Evolutionary conservation across 164 flowering plant genomes (phyloP).

Genomic region (Macadamia integrifolia): DNA sequence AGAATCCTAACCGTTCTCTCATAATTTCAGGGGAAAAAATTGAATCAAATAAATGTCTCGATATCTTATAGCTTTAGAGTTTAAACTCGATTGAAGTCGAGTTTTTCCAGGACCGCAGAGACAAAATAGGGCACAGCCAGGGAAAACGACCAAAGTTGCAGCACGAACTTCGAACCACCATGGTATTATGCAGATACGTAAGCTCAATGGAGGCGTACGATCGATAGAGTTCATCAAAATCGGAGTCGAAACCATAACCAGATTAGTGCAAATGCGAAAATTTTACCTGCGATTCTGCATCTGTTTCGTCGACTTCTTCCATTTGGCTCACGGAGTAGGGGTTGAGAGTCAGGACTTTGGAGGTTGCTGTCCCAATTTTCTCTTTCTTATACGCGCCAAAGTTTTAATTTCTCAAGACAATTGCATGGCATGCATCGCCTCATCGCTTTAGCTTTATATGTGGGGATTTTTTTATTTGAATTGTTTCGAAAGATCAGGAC

Average conservation of each 20-base stretch:
- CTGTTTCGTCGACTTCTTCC: conserved; percentile 76
- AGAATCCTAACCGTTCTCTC: neutral
- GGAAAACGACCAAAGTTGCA: neutral
- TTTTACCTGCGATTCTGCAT: conserved; percentile 47
- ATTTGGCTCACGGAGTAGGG: conserved; percentile 9
- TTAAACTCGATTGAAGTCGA: neutral
- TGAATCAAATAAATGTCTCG: neutral
- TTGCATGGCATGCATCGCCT: too few relatives aligned
- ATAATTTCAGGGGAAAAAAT: neutral
- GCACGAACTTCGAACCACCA: neutral
- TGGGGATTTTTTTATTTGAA: too few relatives aligned
- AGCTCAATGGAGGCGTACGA: neutral
- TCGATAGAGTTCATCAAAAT: neutral
- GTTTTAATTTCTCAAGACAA: too few relatives aligned
- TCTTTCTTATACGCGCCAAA: too few relatives aligned
- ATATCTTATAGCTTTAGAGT: neutral
- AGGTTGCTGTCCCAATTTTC: too few relatives aligned
- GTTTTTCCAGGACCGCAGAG: neutral
- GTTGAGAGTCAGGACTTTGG: too few relatives aligned
- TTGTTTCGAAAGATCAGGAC: too few relatives aligned
- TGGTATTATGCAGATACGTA: neutral
- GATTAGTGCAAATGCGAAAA: neutral
- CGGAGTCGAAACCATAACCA: neutral
- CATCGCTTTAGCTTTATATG: too few relatives aligned
- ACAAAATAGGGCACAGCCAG: neutral